These are phyloP conservation scores for Boehmeria nivea DNA, from an alignment of 306 rosid genomes.

Conservation along the genomic window DNA sequence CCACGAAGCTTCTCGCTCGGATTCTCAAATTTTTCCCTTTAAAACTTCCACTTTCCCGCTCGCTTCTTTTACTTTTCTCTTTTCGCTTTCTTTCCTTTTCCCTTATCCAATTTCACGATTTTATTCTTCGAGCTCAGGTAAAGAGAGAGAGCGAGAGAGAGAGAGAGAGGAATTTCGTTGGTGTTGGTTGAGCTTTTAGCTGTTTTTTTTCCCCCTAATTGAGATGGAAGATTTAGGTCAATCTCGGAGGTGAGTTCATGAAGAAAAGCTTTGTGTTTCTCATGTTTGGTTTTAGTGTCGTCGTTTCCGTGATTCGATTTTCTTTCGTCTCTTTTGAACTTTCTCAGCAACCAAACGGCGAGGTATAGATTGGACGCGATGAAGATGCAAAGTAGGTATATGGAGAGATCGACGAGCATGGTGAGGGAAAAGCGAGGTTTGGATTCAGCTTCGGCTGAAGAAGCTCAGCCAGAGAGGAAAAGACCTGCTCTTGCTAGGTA, in stretches of 20 bases:
- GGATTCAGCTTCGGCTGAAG: conserved; percentile 55
- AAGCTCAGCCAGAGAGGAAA: conserved; percentile 72
- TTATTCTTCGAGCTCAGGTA: neutral
- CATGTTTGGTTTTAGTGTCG: neutral
- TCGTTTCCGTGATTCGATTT: neutral
- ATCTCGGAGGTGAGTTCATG: neutral
- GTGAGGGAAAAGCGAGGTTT: conserved; percentile 61
- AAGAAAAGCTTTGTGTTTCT: too few species aligned
- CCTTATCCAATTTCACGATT: neutral
- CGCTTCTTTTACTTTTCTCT: conserved; percentile 6
- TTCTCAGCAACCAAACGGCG: conserved; percentile 33
- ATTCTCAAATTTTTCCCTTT: conserved; percentile 17
- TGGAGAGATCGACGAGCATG: conserved; percentile 59
- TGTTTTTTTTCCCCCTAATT: too few species aligned
- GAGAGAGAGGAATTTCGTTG: too few species aligned
- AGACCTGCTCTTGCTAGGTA: conserved; percentile 86
- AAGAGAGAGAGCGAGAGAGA: conserved; percentile 29
- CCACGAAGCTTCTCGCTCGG: conserved; percentile 51
- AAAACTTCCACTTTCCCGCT: conserved; percentile 18
- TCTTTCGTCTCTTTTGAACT: conserved; percentile 22
- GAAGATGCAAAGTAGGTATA: conserved; percentile 56
- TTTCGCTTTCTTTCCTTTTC: neutral
- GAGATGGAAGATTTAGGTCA: conserved; percentile 8
- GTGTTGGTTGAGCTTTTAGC: too few species aligned
- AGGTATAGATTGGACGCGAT: conserved; percentile 8